These are phyloP conservation scores for Fusarium sp. DNA, from an alignment of 2,329 filamentous ascomycete species.

Conservation along the genomic window DNA sequence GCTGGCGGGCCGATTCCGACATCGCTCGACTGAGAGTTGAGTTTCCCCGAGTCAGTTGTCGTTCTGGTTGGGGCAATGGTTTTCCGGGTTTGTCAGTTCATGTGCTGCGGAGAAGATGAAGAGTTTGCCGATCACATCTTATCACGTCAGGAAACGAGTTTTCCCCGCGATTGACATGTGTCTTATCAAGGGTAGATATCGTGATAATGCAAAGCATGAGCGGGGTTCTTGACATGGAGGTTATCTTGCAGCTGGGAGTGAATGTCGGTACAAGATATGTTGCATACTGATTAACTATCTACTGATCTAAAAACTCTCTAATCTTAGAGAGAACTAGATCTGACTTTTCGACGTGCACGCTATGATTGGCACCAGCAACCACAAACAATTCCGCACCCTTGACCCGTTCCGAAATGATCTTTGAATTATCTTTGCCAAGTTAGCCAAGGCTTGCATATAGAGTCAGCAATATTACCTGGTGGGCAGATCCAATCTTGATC, in stretches of 20 bases:
- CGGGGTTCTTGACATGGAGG: not conserved
- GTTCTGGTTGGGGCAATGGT: not conserved
- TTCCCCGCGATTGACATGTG: not conserved
- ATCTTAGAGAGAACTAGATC: conserved; percentile 25
- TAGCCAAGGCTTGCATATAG: not conserved
- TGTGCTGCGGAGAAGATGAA: not conserved
- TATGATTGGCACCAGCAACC: conserved; percentile 32
- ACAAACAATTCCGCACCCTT: conserved; percentile 21
- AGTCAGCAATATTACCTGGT: conserved; percentile 4
- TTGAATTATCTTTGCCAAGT: conserved; percentile 24
- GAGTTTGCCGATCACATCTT: not conserved
- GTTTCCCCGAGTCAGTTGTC: not conserved
- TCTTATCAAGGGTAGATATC: not conserved
- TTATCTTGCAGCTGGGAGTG: not conserved
- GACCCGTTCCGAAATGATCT: conserved; percentile 15
- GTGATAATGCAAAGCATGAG: not conserved
- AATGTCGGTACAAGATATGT: not conserved
- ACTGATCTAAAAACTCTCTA: conserved; percentile 8
- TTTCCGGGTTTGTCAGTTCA: not conserved
- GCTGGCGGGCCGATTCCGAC: not conserved
- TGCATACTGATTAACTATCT: not conserved
- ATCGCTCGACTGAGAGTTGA: not conserved
- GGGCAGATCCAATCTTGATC: conserved; percentile 38
- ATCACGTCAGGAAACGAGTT: not conserved
- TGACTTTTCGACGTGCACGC: conserved; percentile 28